A percentile compares a stretch with the other conserved stretches of the same genome.
Conservation (phyloP, 2,329 filamentous ascomycete genomes). For the Malbranchea cinnamomea region DNA sequence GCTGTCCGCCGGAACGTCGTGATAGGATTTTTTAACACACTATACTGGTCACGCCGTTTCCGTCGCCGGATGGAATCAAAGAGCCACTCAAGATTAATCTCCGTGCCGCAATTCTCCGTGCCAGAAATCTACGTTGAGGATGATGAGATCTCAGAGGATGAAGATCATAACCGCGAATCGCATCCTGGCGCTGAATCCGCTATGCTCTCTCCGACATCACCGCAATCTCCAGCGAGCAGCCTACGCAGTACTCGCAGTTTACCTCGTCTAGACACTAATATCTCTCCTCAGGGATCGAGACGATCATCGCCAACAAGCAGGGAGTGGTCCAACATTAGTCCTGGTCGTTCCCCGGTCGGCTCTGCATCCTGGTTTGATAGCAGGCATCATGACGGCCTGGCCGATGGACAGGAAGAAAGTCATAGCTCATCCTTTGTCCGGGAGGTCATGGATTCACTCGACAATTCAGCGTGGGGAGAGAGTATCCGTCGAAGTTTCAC, state of each 20-base stretch:
- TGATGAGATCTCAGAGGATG: slow-evolving; percentile 32
- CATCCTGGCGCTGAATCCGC: not conserved
- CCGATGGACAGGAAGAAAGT: slow-evolving; percentile 8
- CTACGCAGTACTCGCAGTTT: slow-evolving; percentile 1
- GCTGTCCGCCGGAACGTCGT: slow-evolving; percentile 82
- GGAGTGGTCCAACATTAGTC: slow-evolving; percentile 41
- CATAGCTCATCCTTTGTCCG: slow-evolving; percentile 54
- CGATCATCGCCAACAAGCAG: slow-evolving; percentile 26
- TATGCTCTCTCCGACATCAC: not conserved
- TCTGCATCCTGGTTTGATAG: not conserved
- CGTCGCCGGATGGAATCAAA: slow-evolving; percentile 59
- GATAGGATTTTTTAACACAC: slow-evolving; percentile 87
- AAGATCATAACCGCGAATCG: not conserved
- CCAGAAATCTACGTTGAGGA: slow-evolving; percentile 87
- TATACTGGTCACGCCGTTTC: slow-evolving; percentile 74
- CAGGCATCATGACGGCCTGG: slow-evolving; percentile 2
- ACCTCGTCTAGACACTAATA: too few species aligned
- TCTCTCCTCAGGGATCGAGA: slow-evolving; percentile 24
- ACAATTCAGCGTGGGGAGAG: slow-evolving; percentile 84
- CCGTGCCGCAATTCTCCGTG: slow-evolving; percentile 63
- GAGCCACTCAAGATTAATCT: slow-evolving; percentile 59
- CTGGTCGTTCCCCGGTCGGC: slow-evolving; percentile 19
- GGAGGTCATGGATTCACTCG: slow-evolving; percentile 70
- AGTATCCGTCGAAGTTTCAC: slow-evolving; percentile 83
- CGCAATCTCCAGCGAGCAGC: too few species aligned